phyloP scores from a whole-genome alignment of 768 basidiomycete genomes.

The Auricularia sp. region DNA sequence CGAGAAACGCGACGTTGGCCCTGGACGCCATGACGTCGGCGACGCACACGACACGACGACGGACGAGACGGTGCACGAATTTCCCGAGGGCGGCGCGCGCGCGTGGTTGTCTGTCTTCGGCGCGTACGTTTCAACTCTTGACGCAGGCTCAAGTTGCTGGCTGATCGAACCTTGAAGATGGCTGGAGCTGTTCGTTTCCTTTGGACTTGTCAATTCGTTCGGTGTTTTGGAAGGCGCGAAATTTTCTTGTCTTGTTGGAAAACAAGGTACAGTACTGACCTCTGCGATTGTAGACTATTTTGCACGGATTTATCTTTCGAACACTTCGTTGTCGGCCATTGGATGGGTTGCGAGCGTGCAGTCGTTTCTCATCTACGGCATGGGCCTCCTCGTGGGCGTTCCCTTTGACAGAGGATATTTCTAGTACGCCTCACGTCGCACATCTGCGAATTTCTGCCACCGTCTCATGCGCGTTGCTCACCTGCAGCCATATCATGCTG shows the following conservation, averaged over 20 bases:
- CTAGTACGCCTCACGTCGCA: slow-evolving; percentile 15
- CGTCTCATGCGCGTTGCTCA: too few species aligned
- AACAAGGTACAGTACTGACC: neutral
- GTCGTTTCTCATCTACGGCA: slow-evolving; percentile 33
- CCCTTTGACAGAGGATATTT: slow-evolving; percentile 46
- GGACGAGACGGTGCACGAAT: neutral
- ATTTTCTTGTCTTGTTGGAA: too few species aligned
- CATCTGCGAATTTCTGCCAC: too few species aligned
- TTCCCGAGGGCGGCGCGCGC: neutral
- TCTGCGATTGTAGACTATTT: slow-evolving; percentile 26
- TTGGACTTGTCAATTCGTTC: slow-evolving; percentile 37
- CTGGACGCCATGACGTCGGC: too few species aligned
- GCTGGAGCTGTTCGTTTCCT: slow-evolving; percentile 12
- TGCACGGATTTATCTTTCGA: slow-evolving; percentile 25
- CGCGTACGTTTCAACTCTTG: neutral
- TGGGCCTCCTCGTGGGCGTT: slow-evolving; percentile 36
- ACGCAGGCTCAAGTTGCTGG: neutral
- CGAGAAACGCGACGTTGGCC: too few species aligned
- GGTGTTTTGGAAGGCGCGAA: slow-evolving; percentile 33
- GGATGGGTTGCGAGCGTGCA: slow-evolving; percentile 40
- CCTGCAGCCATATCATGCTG: slow-evolving; percentile 32
- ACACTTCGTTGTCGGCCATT: slow-evolving; percentile 13
- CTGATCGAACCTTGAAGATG: neutral
- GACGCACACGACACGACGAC: too few species aligned
- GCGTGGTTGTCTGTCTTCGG: neutral